phyloP scores from a whole-genome alignment of 768 basidiomycete species.

The Tricholoma bakamatsutake region DNA sequence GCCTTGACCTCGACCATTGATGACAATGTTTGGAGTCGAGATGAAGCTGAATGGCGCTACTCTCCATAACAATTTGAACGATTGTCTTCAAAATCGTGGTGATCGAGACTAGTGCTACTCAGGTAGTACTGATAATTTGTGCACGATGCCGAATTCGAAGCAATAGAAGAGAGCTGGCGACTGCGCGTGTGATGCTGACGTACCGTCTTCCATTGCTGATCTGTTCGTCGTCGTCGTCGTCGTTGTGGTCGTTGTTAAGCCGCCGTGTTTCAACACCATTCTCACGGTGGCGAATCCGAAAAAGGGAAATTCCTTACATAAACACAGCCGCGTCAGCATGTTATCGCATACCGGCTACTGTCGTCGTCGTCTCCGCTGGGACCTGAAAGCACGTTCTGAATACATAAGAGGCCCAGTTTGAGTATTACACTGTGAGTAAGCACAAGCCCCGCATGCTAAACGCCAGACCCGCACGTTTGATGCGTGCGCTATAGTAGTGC shows the following conservation, averaged over 20 bases:
- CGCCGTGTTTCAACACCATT: background rate
- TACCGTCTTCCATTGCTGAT: slow-evolving; percentile 62
- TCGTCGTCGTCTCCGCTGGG: background rate
- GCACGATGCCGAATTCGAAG: slow-evolving; percentile 6
- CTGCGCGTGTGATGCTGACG: slow-evolving; percentile 69
- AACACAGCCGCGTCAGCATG: too few relatives aligned
- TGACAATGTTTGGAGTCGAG: slow-evolving; percentile 10
- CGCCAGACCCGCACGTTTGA: too few relatives aligned
- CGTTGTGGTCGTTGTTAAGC: slow-evolving; percentile 1
- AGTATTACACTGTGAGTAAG: too few relatives aligned
- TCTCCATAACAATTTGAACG: background rate
- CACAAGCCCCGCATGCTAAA: too few relatives aligned
- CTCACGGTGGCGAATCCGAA: background rate
- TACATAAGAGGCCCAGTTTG: slow-evolving; percentile 9
- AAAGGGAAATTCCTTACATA: too few relatives aligned
- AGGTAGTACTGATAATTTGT: background rate
- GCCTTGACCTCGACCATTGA: slow-evolving; percentile 4
- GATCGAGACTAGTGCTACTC: too few relatives aligned
- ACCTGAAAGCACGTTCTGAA: slow-evolving; percentile 20
- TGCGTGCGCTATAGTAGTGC: too few relatives aligned
- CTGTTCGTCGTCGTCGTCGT: slow-evolving; percentile 5
- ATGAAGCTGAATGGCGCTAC: background rate
- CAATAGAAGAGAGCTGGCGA: slow-evolving; percentile 17
- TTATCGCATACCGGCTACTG: too few relatives aligned
- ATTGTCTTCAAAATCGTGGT: too few relatives aligned